These are phyloP conservation scores for Microdochium trichocladiopsis DNA, from an alignment of 2,329 filamentous ascomycete genomes.

Conservation along the genomic window DNA sequence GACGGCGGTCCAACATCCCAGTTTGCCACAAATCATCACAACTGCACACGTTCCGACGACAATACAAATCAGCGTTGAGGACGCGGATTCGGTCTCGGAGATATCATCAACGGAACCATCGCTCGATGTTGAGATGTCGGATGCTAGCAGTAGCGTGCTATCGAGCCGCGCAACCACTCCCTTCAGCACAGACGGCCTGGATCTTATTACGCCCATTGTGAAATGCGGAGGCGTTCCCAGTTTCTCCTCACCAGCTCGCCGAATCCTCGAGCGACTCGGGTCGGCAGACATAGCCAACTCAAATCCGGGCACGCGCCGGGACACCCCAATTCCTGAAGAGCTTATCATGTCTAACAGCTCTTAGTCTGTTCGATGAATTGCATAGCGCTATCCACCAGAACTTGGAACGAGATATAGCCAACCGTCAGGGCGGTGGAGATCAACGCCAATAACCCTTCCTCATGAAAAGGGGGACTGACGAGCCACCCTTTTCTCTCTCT, in stretches of 20 bases:
- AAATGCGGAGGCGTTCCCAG: conserved; percentile 1
- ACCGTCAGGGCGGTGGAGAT: no score
- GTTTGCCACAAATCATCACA: neutral
- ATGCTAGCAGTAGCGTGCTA: conserved; percentile 28
- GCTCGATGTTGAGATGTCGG: conserved; percentile 43
- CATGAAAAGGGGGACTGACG: no score
- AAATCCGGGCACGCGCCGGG: conserved; percentile 19
- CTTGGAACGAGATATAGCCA: no score
- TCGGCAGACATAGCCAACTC: conserved; percentile 19
- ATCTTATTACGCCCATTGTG: conserved; percentile 31
- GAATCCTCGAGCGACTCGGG: conserved; percentile 11
- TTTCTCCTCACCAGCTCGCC: conserved; percentile 1
- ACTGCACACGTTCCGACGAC: neutral
- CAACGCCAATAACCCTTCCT: no score
- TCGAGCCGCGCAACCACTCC: conserved; percentile 24
- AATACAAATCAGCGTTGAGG: conserved; percentile 26
- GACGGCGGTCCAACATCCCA: conserved; percentile 10
- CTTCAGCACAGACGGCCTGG: conserved; percentile 21
- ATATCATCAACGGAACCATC: conserved; percentile 6
- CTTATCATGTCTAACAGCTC: conserved; percentile 7
- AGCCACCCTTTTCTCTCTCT: no score
- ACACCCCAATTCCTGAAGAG: conserved; percentile 27
- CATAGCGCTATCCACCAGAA: no score
- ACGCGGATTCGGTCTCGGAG: conserved; percentile 19
- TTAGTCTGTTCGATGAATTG: neutral